Percentiles rank a stretch among this genome's conserved stretches.
These are phyloP conservation scores for Flaveria ramosissima DNA, from an alignment of 129 eudicot species.

Conservation along the genomic window DNA sequence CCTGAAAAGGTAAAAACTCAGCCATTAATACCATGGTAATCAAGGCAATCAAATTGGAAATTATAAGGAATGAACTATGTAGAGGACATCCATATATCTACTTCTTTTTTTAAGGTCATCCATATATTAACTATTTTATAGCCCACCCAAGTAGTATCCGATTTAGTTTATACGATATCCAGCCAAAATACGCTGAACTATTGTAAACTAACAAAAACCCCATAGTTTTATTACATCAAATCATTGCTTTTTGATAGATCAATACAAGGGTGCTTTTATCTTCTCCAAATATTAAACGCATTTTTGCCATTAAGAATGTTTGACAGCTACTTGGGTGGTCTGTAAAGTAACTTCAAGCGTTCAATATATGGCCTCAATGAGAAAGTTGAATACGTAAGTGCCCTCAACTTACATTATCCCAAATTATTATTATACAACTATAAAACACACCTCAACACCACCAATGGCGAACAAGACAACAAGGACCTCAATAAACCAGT, in stretches of 20 bases:
- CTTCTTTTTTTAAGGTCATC: background rate
- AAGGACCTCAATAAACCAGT: conserved; percentile 89
- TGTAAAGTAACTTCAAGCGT: background rate
- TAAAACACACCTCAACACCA: conserved; percentile 78
- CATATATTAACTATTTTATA: background rate
- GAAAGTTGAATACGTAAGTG: background rate
- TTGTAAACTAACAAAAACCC: background rate
- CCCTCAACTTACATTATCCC: background rate
- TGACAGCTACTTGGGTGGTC: conserved; percentile 2
- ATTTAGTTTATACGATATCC: background rate
- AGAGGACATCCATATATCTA: background rate
- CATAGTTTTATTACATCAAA: background rate
- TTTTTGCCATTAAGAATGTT: background rate
- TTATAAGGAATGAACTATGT: background rate
- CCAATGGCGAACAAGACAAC: conserved; percentile 98
- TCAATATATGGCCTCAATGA: background rate
- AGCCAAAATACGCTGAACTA: background rate
- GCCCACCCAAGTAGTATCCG: background rate
- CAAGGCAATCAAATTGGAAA: conserved; percentile 17
- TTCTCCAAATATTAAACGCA: background rate
- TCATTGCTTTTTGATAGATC: conserved; percentile 4
- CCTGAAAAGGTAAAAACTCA: conserved; percentile 57
- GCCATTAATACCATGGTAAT: conserved; percentile 14
- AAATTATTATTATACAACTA: conserved; percentile 15
- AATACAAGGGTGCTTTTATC: background rate